Evolutionary conservation across 1,284 basidiomycete genomes (phyloP).

Genomic region (Apiotrichum domesticum): DNA sequence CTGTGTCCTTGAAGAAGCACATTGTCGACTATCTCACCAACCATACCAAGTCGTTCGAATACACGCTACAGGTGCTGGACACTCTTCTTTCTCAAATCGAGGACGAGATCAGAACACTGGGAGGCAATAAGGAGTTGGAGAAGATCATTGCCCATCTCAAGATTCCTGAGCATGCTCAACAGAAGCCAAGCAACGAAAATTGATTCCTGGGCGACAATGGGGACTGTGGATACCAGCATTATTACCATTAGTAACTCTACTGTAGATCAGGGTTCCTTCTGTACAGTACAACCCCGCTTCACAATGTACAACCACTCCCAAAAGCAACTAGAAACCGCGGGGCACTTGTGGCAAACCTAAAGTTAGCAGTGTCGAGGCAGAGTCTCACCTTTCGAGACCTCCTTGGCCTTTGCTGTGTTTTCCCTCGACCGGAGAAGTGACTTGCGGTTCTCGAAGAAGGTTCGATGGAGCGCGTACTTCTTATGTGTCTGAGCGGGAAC

Average conservation of each 20-base stretch:
- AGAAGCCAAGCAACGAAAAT: neutral
- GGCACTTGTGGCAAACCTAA: slow-evolving; percentile 24
- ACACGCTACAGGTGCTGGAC: slow-evolving; percentile 54
- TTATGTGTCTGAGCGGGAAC: slow-evolving; percentile 28
- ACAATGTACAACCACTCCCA: slow-evolving; percentile 1
- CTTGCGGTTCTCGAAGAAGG: slow-evolving; percentile 41
- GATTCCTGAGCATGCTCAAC: slow-evolving; percentile 9
- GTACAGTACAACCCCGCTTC: neutral
- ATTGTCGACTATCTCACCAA: slow-evolving; percentile 68
- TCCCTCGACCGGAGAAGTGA: slow-evolving; percentile 33
- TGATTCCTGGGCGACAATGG: neutral
- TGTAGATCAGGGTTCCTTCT: neutral
- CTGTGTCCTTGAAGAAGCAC: slow-evolving; percentile 69
- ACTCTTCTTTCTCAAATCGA: slow-evolving; percentile 44
- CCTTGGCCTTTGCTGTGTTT: slow-evolving; percentile 39
- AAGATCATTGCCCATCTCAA: slow-evolving; percentile 32
- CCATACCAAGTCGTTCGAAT: slow-evolving; percentile 68
- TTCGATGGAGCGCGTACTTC: slow-evolving; percentile 43
- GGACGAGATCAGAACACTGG: slow-evolving; percentile 39
- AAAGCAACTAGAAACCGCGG: slow-evolving; percentile 16
- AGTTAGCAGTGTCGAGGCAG: neutral
- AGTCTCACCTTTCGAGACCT: slow-evolving; percentile 38
- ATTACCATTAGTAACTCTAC: too few relatives aligned
- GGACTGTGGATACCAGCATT: too few relatives aligned
- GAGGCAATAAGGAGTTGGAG: slow-evolving; percentile 41